phyloP scores from a whole-genome alignment of 441 rosid species.

The Capsella rubella region DNA sequence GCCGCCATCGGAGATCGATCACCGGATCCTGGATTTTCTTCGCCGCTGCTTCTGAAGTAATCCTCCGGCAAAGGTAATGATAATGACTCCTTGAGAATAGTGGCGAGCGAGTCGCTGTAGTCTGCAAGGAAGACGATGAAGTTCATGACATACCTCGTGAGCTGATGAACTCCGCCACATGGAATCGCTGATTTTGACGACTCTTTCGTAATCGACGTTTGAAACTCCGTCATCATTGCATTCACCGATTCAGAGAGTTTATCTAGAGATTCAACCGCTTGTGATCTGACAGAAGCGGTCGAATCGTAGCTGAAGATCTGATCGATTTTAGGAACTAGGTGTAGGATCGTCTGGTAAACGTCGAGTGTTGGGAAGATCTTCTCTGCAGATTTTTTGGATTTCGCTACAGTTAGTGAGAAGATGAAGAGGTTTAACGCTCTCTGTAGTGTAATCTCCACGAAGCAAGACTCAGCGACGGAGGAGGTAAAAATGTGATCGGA shows the following conservation, averaged over 20 bases:
- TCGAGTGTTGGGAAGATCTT: slow-evolving; percentile 77
- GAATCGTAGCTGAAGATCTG: slow-evolving; percentile 65
- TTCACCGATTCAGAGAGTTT: slow-evolving; percentile 65
- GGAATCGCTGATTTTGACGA: slow-evolving; percentile 58
- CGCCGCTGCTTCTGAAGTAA: slow-evolving; percentile 50
- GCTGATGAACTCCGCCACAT: slow-evolving; percentile 83
- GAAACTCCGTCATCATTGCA: slow-evolving; percentile 64
- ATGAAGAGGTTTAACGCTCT: slow-evolving; percentile 66
- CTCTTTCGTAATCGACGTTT: slow-evolving; percentile 68
- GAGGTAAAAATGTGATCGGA: slow-evolving; percentile 75
- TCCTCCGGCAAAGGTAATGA: slow-evolving; percentile 60
- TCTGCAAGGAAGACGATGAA: slow-evolving; percentile 71
- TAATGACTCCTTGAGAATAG: slow-evolving; percentile 55
- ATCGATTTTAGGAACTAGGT: slow-evolving; percentile 61
- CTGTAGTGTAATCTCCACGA: slow-evolving; percentile 60
- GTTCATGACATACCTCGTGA: slow-evolving; percentile 86
- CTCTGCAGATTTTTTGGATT: slow-evolving; percentile 71
- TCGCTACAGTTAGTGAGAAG: slow-evolving; percentile 67
- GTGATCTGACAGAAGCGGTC: slow-evolving; percentile 53
- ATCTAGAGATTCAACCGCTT: slow-evolving; percentile 57
- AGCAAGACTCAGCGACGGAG: slow-evolving; percentile 59
- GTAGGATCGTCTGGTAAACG: slow-evolving; percentile 70
- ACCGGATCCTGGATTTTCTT: slow-evolving; percentile 11
- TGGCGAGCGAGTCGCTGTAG: slow-evolving; percentile 62
- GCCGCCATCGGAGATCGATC: slow-evolving; percentile 51